These are phyloP conservation scores for Suillus alpinus DNA, from an alignment of 768 basidiomycete genomes.

Conservation along the genomic window DNA sequence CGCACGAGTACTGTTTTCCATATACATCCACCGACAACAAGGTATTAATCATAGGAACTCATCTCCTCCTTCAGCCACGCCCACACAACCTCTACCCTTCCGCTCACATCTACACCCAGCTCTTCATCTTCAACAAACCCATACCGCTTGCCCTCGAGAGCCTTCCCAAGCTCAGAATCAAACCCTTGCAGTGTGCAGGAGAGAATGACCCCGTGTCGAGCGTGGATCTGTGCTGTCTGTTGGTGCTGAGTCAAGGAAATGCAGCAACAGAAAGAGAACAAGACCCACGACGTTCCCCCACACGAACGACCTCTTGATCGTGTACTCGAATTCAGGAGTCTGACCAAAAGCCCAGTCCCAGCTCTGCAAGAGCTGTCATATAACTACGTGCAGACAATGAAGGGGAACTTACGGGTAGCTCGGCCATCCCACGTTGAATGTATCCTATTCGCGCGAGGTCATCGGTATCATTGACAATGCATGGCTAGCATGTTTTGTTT, in stretches of 20 bases:
- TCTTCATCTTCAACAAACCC: slow-evolving; percentile 33
- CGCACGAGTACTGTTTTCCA: background rate
- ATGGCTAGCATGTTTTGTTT: slow-evolving; percentile 31
- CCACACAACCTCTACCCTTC: slow-evolving; percentile 24
- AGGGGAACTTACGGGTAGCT: slow-evolving; percentile 59
- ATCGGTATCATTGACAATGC: slow-evolving; percentile 43
- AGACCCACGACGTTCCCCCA: slow-evolving; percentile 51
- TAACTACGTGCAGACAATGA: background rate
- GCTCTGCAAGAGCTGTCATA: slow-evolving; percentile 43
- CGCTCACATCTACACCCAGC: slow-evolving; percentile 1
- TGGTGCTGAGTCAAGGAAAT: background rate
- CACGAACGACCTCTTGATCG: slow-evolving; percentile 38
- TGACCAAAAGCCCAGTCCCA: slow-evolving; percentile 96
- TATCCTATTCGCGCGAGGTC: slow-evolving; percentile 49
- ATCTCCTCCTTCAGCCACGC: slow-evolving; percentile 19
- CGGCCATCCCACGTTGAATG: slow-evolving; percentile 66
- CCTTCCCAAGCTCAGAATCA: slow-evolving; percentile 15
- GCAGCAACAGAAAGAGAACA: slow-evolving; percentile 11
- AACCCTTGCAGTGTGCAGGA: slow-evolving; percentile 31
- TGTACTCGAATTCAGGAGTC: slow-evolving; percentile 88
- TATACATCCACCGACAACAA: background rate
- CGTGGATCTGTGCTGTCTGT: slow-evolving; percentile 46
- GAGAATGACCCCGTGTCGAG: slow-evolving; percentile 66
- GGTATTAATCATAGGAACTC: slow-evolving; percentile 11
- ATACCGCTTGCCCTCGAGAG: slow-evolving; percentile 37